Evolutionary conservation across 805 yeast species (phyloP), one percentile per base, ranked within the genome.

Genomic region (Metschnikowia picachoensis): DNA sequence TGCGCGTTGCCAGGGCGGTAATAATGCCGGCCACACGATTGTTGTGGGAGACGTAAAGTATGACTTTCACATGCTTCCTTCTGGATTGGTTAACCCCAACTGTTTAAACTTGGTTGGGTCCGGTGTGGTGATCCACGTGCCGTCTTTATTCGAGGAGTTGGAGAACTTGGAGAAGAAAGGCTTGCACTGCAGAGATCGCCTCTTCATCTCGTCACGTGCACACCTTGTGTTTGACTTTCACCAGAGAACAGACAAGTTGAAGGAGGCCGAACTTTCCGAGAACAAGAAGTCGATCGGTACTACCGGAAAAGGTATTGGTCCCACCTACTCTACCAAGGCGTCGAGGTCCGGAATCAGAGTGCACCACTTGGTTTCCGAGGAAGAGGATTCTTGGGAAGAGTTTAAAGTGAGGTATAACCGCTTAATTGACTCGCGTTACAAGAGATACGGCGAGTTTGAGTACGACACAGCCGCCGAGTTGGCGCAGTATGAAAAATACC

Each of bases 271-370:
- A 71, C 78, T 94, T 44, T 79, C 87, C 27, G 72, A 74, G 48
- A 81, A 82, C 67, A 88, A 88, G 66, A 88, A 89, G 65, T 78
- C 87, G 25, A 92, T 94, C 60, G 99, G 99, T 59, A 94, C 99
- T 52, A 94, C 99, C 31, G 97, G 98, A 64, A 94, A 94, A 66
- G 99, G 99, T 70, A 94, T 94, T 61, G 99, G 99, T 48, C 99
- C 99, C 60, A 86, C 99, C 37, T 94, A 94, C 67, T 85, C 97
- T 25, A 90, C 99, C 53, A 94, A 94, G 74, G 95, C 95, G 42
- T 85, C 96, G 13, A 85, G 99, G 72, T 89, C 97, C 16, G 99
- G 99, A 63, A 76, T 94, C 58, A 82, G 99, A 71, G 95, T 94
- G 46, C 99, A 94, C 73, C 98, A 94, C 74, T 78, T 94, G 61